phyloP scores from a whole-genome alignment of 306 rosid species.

The Arachis stenosperma region DNA sequence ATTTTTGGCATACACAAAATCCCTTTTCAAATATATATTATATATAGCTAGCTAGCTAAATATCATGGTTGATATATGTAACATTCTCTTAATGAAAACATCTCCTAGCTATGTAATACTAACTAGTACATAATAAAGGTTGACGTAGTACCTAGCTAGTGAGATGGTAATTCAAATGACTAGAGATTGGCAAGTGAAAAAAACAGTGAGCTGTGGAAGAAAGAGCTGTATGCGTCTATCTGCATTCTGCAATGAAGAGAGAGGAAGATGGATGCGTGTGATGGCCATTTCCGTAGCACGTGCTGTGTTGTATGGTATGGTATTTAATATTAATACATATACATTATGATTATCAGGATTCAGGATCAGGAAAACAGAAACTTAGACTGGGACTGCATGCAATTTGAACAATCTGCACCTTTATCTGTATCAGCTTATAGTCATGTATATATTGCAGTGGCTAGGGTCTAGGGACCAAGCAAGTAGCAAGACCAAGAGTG shows the following conservation, averaged over 20 bases:
- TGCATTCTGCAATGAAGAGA: neutral
- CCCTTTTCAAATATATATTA: slow-evolving; percentile 1
- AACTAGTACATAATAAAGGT: too few species aligned
- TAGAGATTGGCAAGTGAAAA: too few species aligned
- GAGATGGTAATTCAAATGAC: too few species aligned
- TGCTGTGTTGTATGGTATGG: neutral
- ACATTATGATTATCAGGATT: neutral
- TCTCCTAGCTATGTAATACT: too few species aligned
- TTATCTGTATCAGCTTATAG: neutral
- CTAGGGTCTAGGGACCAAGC: neutral
- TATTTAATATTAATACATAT: too few species aligned
- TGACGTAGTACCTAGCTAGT: too few species aligned
- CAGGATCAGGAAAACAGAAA: neutral
- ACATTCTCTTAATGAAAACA: too few species aligned
- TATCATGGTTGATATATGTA: too few species aligned
- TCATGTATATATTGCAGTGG: neutral
- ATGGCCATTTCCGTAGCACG: neutral
- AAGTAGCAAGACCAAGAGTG: too few species aligned
- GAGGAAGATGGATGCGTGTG: slow-evolving; percentile 6
- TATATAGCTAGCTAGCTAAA: too few species aligned
- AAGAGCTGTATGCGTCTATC: neutral
- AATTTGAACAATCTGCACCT: too few species aligned
- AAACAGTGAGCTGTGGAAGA: neutral
- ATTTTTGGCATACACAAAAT: slow-evolving; percentile 16
- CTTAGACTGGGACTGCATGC: neutral